phyloP scores from a whole-genome alignment of 2,329 filamentous ascomycete genomes.

The Clonostachys sp. region DNA sequence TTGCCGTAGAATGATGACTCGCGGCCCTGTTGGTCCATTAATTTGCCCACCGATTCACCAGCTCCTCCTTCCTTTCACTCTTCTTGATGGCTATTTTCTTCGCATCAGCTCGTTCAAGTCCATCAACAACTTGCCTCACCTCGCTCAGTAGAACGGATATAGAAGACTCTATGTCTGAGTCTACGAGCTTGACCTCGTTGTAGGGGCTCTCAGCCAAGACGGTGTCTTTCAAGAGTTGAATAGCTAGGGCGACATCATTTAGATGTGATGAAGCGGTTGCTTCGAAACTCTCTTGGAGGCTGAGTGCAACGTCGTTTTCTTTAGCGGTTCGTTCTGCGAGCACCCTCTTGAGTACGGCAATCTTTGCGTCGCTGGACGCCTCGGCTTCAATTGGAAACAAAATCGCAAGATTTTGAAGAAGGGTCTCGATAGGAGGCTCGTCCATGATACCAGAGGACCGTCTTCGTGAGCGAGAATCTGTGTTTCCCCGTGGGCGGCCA shows the following conservation, averaged over 20 bases:
- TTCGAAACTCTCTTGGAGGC: conserved; percentile 48
- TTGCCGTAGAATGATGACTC: no score
- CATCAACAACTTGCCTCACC: conserved; percentile 30
- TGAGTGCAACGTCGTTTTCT: conserved; percentile 33
- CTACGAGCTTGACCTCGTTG: conserved; percentile 40
- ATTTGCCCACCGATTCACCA: conserved; percentile 28
- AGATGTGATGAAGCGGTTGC: conserved; percentile 31
- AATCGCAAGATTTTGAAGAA: conserved; percentile 43
- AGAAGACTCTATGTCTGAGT: conserved; percentile 46
- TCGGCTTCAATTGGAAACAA: conserved; percentile 26
- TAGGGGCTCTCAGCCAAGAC: conserved; percentile 48
- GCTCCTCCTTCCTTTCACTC: conserved; percentile 43
- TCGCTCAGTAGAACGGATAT: conserved; percentile 42
- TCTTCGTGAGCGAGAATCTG: conserved; percentile 15
- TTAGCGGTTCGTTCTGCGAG: conserved; percentile 35
- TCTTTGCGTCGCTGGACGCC: conserved; percentile 12
- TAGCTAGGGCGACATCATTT: conserved; percentile 38
- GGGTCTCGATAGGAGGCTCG: conserved; percentile 35
- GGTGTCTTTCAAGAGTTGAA: conserved; percentile 45
- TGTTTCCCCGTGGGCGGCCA: conserved; percentile 23
- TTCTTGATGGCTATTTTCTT: conserved; percentile 23
- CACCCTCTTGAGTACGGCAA: conserved; percentile 23
- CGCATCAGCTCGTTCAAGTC: conserved; percentile 30
- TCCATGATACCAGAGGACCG: conserved; percentile 29
- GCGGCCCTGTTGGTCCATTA: no score